Base-by-base conservation (phyloP, 495 filamentous ascomycete genomes). In the Hypoxylon trugodes region DNA sequence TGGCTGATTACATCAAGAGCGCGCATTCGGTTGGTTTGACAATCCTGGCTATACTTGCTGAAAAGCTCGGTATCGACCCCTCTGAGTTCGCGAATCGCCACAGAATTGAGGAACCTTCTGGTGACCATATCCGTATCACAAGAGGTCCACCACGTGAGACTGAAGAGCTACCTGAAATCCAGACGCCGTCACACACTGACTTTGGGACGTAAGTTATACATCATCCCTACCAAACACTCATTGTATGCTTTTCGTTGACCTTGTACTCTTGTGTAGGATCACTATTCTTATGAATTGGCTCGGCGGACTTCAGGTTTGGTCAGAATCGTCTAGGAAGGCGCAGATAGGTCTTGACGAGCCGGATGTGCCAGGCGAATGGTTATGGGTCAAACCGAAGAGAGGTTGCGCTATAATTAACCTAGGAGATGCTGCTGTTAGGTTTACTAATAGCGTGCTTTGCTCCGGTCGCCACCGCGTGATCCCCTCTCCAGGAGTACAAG, bases 381-480 rank as follows among this genome's bases (percentile, higher is more conserved):
- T 75, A 1, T 89, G 84, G 69, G 85, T 90, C 10, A 73, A 77
- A 25, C 87, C 88, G 0, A 63, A 87, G 10, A 77, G 75, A 3
- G 83, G 85, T 0, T 81, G 84, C 46, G 80, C 79, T 6, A 83
- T 90, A 26, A 74, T 89, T 45, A 90, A 90, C 50, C 77, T 90
- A 0, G 87, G 86, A 0, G 88, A 90, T 52, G 83, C 86, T 6
- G 79, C 88, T 74, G 82, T 84, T 6, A 86, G 83, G 36, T 89
- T 89, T 64, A 85, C 84, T 6, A 82, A 81, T 46, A 84, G 86
- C 5, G 58, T 84, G n/a, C 67, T 89, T 35, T 79, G 86, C 16
- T 82, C 80, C 1, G 88, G 86, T 62, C 83, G 88, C 8, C 87
- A 89, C 69, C 79, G 87, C 3, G 87, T 89, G 13, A 81, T 85